These are phyloP conservation scores for Candida maltosa DNA, from an alignment of 805 yeast species.

Conservation along the genomic window DNA sequence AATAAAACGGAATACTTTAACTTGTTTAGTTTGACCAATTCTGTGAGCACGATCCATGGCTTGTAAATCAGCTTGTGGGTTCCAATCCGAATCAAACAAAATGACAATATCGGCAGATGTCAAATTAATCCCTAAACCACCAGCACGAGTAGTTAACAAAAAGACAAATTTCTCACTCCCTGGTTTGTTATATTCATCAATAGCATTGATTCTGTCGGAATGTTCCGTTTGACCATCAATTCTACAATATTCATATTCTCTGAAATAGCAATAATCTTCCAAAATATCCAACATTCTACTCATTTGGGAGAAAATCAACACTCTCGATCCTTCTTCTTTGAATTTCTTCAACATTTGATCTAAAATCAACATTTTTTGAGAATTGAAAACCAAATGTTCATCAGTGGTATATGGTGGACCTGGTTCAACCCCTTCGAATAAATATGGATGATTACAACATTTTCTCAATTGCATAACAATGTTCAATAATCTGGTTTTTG, in stretches of 20 bases:
- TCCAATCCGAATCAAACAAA: slow-evolving; percentile 81
- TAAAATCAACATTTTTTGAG: slow-evolving; percentile 68
- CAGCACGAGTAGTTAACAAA: slow-evolving; percentile 79
- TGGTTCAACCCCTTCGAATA: slow-evolving; percentile 86
- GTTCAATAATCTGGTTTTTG: slow-evolving; percentile 71
- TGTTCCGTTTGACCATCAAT: slow-evolving; percentile 85
- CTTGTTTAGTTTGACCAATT: slow-evolving; percentile 84
- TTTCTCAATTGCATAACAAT: slow-evolving; percentile 84
- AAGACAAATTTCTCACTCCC: slow-evolving; percentile 71
- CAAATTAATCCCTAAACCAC: slow-evolving; percentile 84
- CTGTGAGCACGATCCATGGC: slow-evolving; percentile 91
- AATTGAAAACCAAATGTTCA: slow-evolving; percentile 72
- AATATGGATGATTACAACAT: slow-evolving; percentile 82
- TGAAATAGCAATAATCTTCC: slow-evolving; percentile 73
- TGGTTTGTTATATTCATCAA: slow-evolving; percentile 78
- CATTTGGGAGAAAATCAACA: slow-evolving; percentile 80
- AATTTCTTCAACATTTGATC: slow-evolving; percentile 63
- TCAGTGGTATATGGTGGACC: slow-evolving; percentile 88
- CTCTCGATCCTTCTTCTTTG: slow-evolving; percentile 70
- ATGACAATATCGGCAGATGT: slow-evolving; percentile 80
- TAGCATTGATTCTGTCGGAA: slow-evolving; percentile 68
- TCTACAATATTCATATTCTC: slow-evolving; percentile 70
- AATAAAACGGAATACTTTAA: slow-evolving; percentile 70
- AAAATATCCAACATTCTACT: slow-evolving; percentile 75
- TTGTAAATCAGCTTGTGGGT: slow-evolving; percentile 85